phyloP scores from a whole-genome alignment of 495 filamentous ascomycete species.

The Polyplosphaeria fusca region DNA sequence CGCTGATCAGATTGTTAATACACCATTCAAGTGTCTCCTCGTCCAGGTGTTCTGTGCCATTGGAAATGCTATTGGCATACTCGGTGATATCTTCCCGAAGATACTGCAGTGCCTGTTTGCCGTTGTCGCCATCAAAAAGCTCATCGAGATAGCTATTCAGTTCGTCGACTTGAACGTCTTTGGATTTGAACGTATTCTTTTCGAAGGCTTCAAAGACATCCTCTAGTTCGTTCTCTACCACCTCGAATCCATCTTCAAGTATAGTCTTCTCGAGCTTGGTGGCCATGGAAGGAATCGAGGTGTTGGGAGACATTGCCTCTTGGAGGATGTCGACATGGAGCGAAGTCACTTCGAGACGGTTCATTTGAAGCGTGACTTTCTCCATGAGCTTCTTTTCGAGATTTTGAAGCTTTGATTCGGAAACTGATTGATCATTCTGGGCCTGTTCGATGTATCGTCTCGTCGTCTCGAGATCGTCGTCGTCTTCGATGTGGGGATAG shows the following conservation, averaged over 20 bases:
- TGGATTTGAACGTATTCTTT: constrained; percentile 5
- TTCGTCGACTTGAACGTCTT: constrained; percentile 8
- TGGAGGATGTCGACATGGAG: constrained; percentile 17
- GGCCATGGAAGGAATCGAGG: not conserved
- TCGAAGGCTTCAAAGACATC: constrained; percentile 21
- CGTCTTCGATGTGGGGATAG: constrained; percentile 21
- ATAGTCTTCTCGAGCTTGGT: constrained; percentile 11
- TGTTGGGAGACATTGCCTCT: constrained; percentile 4
- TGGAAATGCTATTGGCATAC: constrained; percentile 1
- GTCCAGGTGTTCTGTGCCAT: not conserved
- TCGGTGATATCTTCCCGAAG: constrained; percentile 13
- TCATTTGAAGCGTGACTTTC: not conserved
- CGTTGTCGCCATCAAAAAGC: constrained; percentile 6
- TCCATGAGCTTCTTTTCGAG: constrained; percentile 17
- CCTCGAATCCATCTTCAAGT: constrained; percentile 27
- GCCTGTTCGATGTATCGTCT: constrained; percentile 23
- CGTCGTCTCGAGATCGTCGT: constrained; percentile 18
- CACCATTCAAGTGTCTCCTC: constrained; percentile 18
- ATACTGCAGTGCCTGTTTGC: not conserved
- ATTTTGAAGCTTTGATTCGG: constrained; percentile 2
- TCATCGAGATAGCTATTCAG: constrained; percentile 17
- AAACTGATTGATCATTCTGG: constrained; percentile 22
- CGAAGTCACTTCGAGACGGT: constrained; percentile 11
- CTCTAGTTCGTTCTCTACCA: constrained; percentile 25
- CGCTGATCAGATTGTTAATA: constrained; percentile 19